Conservation (phyloP, 2,329 filamentous ascomycete species). For the Hymenoscyphus occultus region DNA sequence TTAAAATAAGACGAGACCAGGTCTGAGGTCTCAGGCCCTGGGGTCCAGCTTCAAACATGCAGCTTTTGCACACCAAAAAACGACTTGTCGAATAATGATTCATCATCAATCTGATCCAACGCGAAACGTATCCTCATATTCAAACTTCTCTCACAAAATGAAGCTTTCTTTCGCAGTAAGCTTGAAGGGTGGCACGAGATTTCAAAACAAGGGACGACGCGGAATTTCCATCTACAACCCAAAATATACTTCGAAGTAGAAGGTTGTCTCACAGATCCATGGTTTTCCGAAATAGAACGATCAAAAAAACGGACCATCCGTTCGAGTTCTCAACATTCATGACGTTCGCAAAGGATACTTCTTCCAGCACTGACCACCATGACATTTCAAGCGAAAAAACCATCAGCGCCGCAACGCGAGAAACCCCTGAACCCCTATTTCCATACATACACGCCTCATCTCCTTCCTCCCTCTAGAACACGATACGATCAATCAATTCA, state of each 20-base stretch:
- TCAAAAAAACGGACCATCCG: neutral
- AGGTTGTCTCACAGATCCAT: no score
- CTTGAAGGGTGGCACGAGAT: no score
- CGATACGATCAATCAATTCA: no score
- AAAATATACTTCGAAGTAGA: no score
- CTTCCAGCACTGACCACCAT: neutral
- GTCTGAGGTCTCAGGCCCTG: neutral
- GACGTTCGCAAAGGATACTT: slow-evolving; percentile 2
- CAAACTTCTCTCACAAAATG: neutral
- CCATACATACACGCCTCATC: neutral
- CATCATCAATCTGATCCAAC: neutral
- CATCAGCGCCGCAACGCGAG: neutral
- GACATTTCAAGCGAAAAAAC: neutral
- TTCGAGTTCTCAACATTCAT: neutral
- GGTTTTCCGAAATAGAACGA: neutral
- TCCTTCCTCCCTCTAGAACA: no score
- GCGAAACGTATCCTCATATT: neutral
- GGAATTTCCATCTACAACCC: no score
- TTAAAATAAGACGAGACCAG: neutral
- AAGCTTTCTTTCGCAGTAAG: neutral
- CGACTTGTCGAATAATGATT: neutral
- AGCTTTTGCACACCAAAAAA: neutral
- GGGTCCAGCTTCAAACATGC: neutral
- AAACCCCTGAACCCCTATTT: slow-evolving; percentile 4
- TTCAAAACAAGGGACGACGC: no score